phyloP scores from a whole-genome alignment of 73 alveolate species.

The Stentor coeruleus region DNA sequence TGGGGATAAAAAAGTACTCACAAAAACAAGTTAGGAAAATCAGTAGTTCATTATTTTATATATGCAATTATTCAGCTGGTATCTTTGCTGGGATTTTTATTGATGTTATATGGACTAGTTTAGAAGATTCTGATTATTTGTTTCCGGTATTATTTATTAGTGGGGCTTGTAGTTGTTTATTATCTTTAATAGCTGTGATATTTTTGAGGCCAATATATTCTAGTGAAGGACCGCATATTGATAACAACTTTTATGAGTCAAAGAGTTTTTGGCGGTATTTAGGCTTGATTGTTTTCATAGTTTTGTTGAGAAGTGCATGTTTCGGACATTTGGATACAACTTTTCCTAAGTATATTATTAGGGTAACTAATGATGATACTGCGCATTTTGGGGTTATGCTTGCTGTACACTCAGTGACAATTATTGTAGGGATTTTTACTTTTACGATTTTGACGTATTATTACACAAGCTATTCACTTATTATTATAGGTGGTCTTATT shows the following conservation, averaged over 20 bases:
- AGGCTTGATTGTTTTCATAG: neutral
- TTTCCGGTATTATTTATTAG: neutral
- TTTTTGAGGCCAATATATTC: too few species aligned
- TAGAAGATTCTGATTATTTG: neutral
- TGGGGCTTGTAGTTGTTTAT: neutral
- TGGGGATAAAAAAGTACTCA: neutral
- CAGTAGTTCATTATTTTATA: neutral
- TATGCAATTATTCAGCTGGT: neutral
- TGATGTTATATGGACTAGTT: constrained; percentile 1
- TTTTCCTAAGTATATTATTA: constrained; percentile 26
- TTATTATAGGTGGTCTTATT: neutral
- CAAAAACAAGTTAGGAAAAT: neutral
- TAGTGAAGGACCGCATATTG: neutral
- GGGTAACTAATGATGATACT: neutral
- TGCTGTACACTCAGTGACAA: constrained; percentile 15
- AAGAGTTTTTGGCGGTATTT: constrained; percentile 2
- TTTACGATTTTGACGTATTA: constrained; percentile 10
- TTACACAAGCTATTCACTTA: neutral
- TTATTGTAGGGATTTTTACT: neutral
- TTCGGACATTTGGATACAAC: constrained; percentile 28
- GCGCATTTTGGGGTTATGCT: constrained; percentile 22
- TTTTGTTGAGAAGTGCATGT: constrained; percentile 8
- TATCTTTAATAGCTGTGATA: neutral
- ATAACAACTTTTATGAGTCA: neutral
- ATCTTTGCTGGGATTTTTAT: neutral